phyloP scores from a whole-genome alignment of 805 yeast species.

The Candida takata region DNA sequence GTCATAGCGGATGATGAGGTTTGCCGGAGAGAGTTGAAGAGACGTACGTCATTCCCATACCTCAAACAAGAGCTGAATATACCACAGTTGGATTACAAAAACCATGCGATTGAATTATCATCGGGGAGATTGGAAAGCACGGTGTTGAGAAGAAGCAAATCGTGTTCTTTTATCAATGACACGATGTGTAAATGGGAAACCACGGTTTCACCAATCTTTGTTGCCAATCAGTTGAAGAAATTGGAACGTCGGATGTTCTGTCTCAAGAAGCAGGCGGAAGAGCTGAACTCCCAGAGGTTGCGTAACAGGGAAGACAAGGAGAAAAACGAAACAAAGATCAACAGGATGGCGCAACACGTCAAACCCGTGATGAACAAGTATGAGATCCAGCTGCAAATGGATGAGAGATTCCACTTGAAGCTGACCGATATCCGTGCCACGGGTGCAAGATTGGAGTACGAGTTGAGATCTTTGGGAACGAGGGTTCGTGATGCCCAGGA shows the following conservation, averaged over 20 bases:
- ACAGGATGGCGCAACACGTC: slow-evolving; percentile 9
- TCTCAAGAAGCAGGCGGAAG: background rate
- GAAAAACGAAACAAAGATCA: background rate
- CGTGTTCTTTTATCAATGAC: slow-evolving; percentile 30
- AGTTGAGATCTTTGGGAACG: slow-evolving; percentile 48
- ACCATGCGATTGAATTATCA: slow-evolving; percentile 14
- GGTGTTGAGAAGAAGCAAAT: slow-evolving; percentile 26
- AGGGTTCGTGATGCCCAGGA: slow-evolving; percentile 66
- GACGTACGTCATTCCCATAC: slow-evolving; percentile 37
- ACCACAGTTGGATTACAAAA: slow-evolving; percentile 21
- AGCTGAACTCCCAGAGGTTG: slow-evolving; percentile 2
- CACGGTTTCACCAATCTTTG: slow-evolving; percentile 6
- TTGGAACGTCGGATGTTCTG: slow-evolving; percentile 3
- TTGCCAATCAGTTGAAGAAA: slow-evolving; percentile 10
- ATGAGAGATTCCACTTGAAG: slow-evolving; percentile 31
- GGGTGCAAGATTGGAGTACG: slow-evolving; percentile 59
- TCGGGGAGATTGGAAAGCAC: slow-evolving; percentile 1
- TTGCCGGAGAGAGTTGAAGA: slow-evolving; percentile 6
- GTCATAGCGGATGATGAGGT: slow-evolving; percentile 10
- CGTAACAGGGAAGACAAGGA: slow-evolving; percentile 2
- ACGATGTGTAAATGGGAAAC: slow-evolving; percentile 8
- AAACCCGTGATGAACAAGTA: slow-evolving; percentile 16
- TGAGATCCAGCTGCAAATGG: slow-evolving; percentile 17
- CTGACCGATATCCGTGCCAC: slow-evolving; percentile 45
- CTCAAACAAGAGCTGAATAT: slow-evolving; percentile 27